These are phyloP conservation scores for Solanum clarkiae DNA, from an alignment of 257 asterid species.

Conservation along the genomic window DNA sequence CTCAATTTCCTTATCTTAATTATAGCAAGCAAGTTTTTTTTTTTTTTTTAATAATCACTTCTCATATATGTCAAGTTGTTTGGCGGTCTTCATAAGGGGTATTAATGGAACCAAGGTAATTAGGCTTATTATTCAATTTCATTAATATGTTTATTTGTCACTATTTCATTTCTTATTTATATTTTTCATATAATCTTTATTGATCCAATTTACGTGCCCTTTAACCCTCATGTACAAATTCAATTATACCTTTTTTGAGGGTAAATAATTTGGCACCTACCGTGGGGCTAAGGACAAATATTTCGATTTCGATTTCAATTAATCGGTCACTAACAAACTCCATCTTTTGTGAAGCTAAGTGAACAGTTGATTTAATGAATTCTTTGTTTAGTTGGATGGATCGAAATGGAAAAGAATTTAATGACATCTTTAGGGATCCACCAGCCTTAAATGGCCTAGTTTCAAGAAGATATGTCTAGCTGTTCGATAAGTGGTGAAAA, in stretches of 20 bases:
- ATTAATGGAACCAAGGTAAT: background rate
- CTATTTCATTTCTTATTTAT: too few species aligned
- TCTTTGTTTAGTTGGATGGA: too few species aligned
- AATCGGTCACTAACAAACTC: background rate
- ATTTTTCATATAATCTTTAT: too few species aligned
- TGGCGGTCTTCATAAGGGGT: background rate
- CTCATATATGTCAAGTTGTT: background rate
- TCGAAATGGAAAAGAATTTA: too few species aligned
- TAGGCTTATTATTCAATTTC: background rate
- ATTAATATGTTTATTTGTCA: background rate
- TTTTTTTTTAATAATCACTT: too few species aligned
- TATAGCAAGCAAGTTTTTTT: too few species aligned
- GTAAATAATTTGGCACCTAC: background rate
- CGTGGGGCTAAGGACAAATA: background rate
- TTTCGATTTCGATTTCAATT: background rate
- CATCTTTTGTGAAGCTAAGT: background rate
- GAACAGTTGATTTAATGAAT: background rate
- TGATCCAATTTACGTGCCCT: background rate
- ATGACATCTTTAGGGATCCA: too few species aligned
- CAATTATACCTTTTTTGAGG: background rate
- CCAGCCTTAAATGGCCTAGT: too few species aligned
- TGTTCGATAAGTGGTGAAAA: too few species aligned
- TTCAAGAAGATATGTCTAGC: too few species aligned
- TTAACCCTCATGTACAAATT: background rate
- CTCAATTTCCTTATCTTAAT: background rate